Conservation (phyloP, 257 asterid species). For the Euphrasia confusa region DNA sequence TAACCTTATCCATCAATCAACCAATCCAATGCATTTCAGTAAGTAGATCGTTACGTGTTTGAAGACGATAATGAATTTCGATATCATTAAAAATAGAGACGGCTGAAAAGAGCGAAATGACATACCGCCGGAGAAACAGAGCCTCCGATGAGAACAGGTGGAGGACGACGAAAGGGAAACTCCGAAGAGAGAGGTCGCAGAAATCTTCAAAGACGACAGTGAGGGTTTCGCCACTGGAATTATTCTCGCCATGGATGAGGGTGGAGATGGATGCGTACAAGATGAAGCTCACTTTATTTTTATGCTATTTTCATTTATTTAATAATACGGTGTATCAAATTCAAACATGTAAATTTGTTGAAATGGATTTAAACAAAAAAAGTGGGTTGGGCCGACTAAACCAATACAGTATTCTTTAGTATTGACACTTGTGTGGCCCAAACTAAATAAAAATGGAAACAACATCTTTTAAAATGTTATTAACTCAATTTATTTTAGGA, state of each 20-base stretch:
- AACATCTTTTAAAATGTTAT: too few relatives aligned
- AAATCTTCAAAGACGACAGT: conserved; percentile 49
- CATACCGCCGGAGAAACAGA: conserved; percentile 47
- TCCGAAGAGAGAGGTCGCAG: conserved; percentile 41
- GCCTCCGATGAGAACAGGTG: conserved; percentile 29
- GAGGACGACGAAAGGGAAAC: conserved; percentile 26
- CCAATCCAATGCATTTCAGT: conserved; percentile 14
- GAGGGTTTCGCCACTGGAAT: conserved; percentile 90
- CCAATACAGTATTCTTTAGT: too few relatives aligned
- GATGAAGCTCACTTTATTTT: too few relatives aligned
- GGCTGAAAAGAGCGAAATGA: background rate
- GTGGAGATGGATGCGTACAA: too few relatives aligned
- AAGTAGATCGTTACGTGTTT: background rate
- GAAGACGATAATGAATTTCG: background rate
- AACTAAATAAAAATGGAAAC: too few relatives aligned
- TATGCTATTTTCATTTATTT: too few relatives aligned
- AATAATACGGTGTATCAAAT: too few relatives aligned
- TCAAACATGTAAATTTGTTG: too few relatives aligned
- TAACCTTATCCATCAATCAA: conserved; percentile 6
- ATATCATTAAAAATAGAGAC: background rate
- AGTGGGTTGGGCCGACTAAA: too few relatives aligned
- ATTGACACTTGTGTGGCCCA: too few relatives aligned
- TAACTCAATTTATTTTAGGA: too few relatives aligned
- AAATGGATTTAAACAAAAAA: too few relatives aligned
- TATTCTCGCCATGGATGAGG: conserved; percentile 47